Evolutionary conservation across 352 stramenopile genomes (phyloP).

Genomic region (Pythium coloratum): DNA sequence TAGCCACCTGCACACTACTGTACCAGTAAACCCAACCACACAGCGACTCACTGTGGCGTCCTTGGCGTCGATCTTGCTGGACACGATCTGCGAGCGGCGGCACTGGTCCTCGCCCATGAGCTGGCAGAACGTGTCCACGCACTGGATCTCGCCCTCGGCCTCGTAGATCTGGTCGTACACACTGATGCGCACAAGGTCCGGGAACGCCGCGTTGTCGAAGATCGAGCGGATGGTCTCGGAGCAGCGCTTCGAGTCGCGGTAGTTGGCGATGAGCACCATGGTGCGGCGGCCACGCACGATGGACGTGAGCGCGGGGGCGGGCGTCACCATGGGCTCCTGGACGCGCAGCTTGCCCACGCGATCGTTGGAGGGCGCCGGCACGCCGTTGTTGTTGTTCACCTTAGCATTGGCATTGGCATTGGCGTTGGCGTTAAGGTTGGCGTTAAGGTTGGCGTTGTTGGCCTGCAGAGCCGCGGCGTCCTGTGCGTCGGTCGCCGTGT

Average conservation of each 20-base stretch:
- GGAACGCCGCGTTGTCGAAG: constrained; percentile 65
- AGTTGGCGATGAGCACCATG: constrained; percentile 82
- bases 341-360: constrained; percentile 12
- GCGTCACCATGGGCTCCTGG: constrained; percentile 22
- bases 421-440: neutral
- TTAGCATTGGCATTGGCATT: constrained; percentile 8
- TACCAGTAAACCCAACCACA: neutral
- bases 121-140: constrained; percentile 64
- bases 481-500: constrained; percentile 39
- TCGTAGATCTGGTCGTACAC: constrained; percentile 78
- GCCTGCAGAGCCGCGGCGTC: constrained; percentile 31
- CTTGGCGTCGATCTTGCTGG: constrained; percentile 63
- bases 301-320: constrained; percentile 23
- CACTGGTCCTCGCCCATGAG: constrained; percentile 64
- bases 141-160: constrained; percentile 60
- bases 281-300: constrained; percentile 64
- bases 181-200: constrained; percentile 58
- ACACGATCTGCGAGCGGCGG: constrained; percentile 63
- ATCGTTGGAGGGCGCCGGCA: neutral
- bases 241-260: constrained; percentile 77
- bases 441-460: constrained; percentile 2
- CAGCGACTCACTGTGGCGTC: constrained; percentile 53
- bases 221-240: constrained; percentile 79
- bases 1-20: neutral
- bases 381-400: constrained; percentile 3